Evolutionary conservation across 768 basidiomycete genomes (phyloP), one percentile per base, ranked within the genome.

Genomic region (Coprinopsis marcescibilis): DNA sequence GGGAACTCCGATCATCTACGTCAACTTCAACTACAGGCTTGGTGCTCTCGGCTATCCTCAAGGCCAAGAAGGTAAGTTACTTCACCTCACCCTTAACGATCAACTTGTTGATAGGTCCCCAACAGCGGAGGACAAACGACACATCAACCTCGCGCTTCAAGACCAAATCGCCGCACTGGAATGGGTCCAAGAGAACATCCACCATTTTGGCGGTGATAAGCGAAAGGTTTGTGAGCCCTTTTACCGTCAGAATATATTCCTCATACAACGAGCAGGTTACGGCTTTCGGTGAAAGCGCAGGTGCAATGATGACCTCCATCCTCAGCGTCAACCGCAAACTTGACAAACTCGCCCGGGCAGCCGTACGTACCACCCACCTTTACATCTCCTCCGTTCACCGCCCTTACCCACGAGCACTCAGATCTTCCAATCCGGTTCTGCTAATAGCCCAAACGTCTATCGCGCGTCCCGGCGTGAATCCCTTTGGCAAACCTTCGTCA

Each of bases 181-280:
- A 51, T 78, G 76, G 83, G 71, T 85, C 0, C 77, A 83, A 52
- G 58, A 68, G 19, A 76, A 85, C 53, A 81, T 84, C 35, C 65
- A 52, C 13, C 59, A 61, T 0, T 85, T 85, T 51, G 83, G 84
- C 6, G 82, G 80, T 13, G 77, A 75, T 50, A 66, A 64, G 43
- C 39, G 21, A n/a, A 62, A 64, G 55, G 62, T 61, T 14, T 20
- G 30, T 20, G 20, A 7, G 21, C 20, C 19, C 3, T 17, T 8
- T 30, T 33, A 19, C 30, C 33, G 4, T 17, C 3, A 11, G 4
- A 4, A 5, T 19, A 24, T 21, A 44, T 14, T 6, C 12, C 29
- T 29, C 5, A 19, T 32, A n/a, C 5, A 4, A 5, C 11, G 7
- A 19, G 4, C 38, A 73, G 66, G 75, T 80, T 2, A 78, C 76